A percentile compares a stretch with the other conserved stretches of the same genome.
These are phyloP conservation scores for Aethionema arabicum DNA, from an alignment of 345 rosid genomes.

Conservation along the genomic window DNA sequence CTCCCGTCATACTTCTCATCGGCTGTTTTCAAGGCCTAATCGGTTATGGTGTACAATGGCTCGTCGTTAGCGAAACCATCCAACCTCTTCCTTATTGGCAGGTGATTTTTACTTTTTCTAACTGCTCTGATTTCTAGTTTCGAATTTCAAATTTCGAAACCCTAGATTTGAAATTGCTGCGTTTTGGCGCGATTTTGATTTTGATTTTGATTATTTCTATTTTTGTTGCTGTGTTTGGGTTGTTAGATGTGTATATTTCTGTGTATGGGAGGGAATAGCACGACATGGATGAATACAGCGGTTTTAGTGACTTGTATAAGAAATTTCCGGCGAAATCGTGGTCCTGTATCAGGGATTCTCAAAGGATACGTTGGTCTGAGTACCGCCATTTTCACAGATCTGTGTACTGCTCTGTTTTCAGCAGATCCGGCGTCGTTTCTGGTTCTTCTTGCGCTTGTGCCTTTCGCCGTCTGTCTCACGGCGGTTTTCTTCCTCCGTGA, in stretches of 20 bases:
- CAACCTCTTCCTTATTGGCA: conserved; percentile 61
- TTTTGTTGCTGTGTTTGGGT: neutral
- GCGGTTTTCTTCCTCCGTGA: conserved; percentile 52
- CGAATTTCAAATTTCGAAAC: neutral
- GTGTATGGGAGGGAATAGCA: conserved; percentile 64
- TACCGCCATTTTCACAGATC: conserved; percentile 61
- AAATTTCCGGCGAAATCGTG: conserved; percentile 58
- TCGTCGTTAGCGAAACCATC: conserved; percentile 53
- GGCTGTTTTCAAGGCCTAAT: conserved; percentile 53
- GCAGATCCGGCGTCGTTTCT: conserved; percentile 49
- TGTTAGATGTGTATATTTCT: conserved; percentile 60
- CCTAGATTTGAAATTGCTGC: neutral
- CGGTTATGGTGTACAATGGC: conserved; percentile 75
- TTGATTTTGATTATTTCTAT: too few species aligned
- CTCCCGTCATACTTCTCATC: conserved; percentile 44
- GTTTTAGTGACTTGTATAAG: conserved; percentile 63
- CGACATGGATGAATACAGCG: conserved; percentile 76
- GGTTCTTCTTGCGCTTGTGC: conserved; percentile 52
- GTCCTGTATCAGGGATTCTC: conserved; percentile 59
- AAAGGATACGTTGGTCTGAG: conserved; percentile 66
- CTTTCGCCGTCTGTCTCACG: conserved; percentile 48
- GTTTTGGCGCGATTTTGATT: neutral
- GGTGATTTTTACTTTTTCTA: conserved; percentile 29
- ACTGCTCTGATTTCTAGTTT: neutral
- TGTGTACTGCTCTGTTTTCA: conserved; percentile 54